Evolutionary conservation across 805 yeast genomes (phyloP).

Genomic region (Suhomyces emberorum): DNA sequence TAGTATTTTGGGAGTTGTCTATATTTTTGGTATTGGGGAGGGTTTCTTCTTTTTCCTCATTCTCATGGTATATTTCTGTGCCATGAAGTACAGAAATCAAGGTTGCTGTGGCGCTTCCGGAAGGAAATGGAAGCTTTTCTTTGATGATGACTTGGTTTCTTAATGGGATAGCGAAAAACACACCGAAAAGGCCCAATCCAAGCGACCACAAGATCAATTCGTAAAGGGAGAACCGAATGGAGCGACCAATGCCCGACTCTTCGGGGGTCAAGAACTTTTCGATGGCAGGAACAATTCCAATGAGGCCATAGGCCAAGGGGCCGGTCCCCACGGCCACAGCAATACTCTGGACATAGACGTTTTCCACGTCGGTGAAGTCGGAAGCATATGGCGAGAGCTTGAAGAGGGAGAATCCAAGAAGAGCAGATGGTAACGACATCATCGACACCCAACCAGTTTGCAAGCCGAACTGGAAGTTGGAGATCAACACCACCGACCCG

Average conservation of each 20-base stretch:
- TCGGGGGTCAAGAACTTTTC: constrained; percentile 79
- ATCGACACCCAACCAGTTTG: constrained; percentile 99
- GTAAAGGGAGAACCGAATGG: constrained; percentile 33
- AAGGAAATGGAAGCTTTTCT: constrained; percentile 87
- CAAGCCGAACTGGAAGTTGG: constrained; percentile 93
- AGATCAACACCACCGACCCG: constrained; percentile 83
- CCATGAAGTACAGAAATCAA: constrained; percentile 84
- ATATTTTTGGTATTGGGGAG: constrained; percentile 1
- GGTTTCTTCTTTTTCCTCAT: constrained; percentile 7
- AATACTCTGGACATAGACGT: constrained; percentile 85
- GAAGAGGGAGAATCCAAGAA: constrained; percentile 81
- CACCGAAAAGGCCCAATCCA: constrained; percentile 91
- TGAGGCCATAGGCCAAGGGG: constrained; percentile 90
- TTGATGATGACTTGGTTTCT: constrained; percentile 82
- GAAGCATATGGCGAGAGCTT: constrained; percentile 50
- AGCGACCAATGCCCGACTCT: constrained; percentile 63
- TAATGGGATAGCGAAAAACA: constrained; percentile 88
- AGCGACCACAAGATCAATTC: constrained; percentile 78
- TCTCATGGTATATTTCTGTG: constrained; percentile 47
- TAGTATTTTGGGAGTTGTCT: constrained; percentile 5
- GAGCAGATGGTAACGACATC: constrained; percentile 96
- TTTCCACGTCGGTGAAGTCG: constrained; percentile 77
- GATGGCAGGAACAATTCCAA: constrained; percentile 94
- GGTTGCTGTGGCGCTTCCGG: constrained; percentile 95
- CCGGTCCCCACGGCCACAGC: constrained; percentile 98